Conservation (phyloP, 2,329 filamentous ascomycete genomes). For the Gremmenia infestans region DNA sequence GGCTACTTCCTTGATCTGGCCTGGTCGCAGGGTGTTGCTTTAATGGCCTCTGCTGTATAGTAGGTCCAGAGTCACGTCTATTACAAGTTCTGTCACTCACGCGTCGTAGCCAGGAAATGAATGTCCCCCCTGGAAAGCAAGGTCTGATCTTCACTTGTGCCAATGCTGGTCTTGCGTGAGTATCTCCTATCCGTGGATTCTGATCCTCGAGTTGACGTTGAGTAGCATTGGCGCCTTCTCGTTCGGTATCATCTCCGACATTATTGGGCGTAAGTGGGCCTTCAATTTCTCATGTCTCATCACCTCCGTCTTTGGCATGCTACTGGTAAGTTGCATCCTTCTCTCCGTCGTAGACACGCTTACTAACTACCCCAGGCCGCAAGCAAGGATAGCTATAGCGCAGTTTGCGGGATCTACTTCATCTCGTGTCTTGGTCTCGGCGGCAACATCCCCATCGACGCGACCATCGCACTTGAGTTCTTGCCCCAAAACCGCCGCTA, state of each 20-base stretch:
- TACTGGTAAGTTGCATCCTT: constrained; percentile 10
- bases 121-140: too few species aligned
- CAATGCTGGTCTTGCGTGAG: too few species aligned
- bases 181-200: too few species aligned
- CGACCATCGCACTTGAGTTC: constrained; percentile 27
- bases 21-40: constrained; percentile 24
- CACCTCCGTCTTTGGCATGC: constrained; percentile 19
- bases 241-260: not conserved
- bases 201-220: too few species aligned
- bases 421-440: constrained; percentile 20
- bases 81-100: not conserved
- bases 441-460: constrained; percentile 28
- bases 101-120: too few species aligned
- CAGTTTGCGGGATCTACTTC: too few species aligned
- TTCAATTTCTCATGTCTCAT: constrained; percentile 24
- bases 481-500: constrained; percentile 25
- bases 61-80: constrained; percentile 18
- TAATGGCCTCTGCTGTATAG: constrained; percentile 21
- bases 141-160: too few species aligned
- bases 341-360: constrained; percentile 11
- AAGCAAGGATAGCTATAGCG: too few species aligned
- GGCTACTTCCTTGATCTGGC: constrained; percentile 27
- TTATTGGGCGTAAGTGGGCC: constrained; percentile 20
- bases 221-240: too few species aligned
- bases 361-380: constrained; percentile 2